phyloP scores from a whole-genome alignment of 371 early-diverging fungal genomes.

The Conidiobolus incongruus region DNA sequence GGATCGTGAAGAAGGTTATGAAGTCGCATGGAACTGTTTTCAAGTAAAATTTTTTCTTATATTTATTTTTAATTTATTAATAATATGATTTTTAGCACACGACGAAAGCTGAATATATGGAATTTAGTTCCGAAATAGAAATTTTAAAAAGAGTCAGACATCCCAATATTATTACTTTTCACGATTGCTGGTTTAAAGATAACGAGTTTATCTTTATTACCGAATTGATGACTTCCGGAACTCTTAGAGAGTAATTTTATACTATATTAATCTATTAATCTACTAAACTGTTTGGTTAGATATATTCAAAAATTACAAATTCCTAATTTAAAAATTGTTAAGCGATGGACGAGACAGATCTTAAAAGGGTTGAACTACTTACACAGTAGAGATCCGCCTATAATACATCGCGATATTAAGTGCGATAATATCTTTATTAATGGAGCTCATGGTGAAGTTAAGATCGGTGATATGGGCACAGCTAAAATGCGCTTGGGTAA shows the following conservation, averaged over 20 bases:
- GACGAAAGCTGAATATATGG: slow-evolving; percentile 37
- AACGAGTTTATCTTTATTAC: slow-evolving; percentile 69
- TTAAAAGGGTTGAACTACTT: slow-evolving; percentile 65
- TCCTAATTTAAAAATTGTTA: slow-evolving; percentile 46
- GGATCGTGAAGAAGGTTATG: slow-evolving; percentile 77
- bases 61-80: slow-evolving; percentile 41
- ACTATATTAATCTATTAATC: not conserved
- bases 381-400: slow-evolving; percentile 61
- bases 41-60: slow-evolving; percentile 34
- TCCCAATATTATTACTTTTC: slow-evolving; percentile 69
- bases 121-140: slow-evolving; percentile 53
- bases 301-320: slow-evolving; percentile 41
- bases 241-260: slow-evolving; percentile 28
- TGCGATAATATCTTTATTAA: slow-evolving; percentile 83
- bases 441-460: slow-evolving; percentile 74
- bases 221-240: slow-evolving; percentile 87
- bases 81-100: slow-evolving; percentile 21
- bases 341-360: slow-evolving; percentile 63
- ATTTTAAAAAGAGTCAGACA: slow-evolving; percentile 61
- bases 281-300: slow-evolving; percentile 6
- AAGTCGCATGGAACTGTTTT: slow-evolving; percentile 81
- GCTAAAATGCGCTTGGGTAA: slow-evolving; percentile 13
- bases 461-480: slow-evolving; percentile 84
- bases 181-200: slow-evolving; percentile 55
- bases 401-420: slow-evolving; percentile 79